Base-by-base conservation (phyloP, 257 asterid species). In the Hygrophila difformis region DNA sequence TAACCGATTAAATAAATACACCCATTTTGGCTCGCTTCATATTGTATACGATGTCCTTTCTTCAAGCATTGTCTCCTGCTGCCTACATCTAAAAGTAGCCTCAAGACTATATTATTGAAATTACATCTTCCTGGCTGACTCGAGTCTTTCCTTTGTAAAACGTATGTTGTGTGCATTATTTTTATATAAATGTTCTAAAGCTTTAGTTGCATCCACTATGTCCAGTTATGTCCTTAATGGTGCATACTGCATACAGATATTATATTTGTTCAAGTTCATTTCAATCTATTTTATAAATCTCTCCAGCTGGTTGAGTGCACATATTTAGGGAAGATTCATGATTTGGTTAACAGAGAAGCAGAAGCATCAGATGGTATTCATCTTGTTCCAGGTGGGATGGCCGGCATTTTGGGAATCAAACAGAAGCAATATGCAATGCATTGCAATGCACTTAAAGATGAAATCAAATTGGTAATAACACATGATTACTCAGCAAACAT, bases 281-380 rank as follows among this genome's bases (percentile, higher is more conserved):
- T 49, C 19, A 22, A 1, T 47, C 23, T 12, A 51, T 4, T 17
- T 28, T 44, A 10, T 48, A 45, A 37, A 34, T 56, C 60, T 50
- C 39, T 63, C 49, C 82, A 89, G 98, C 73, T 89, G 46, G 81
- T 89, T 49, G 98, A 89, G 72, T 85, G 93, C 68, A 17, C 73
- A 46, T 64, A 60, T 59, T 68, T 89, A 38, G 14, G 74, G 76
- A 81, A 79, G 75, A 63, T 79, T 75, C 81, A 77, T 37, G 93
- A 77, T 68, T 68, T 89, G 59, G 63, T 51, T 66, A 62, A 61
- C 61, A 75, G 65, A 59, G 98, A 89, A 23, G 72, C 74, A 53
- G 70, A 67, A 64, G 59, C 68, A 47, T 71, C 69, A 40, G 98
- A 89, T 66, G 78, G 59, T 47, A 62, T 85, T 57, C 74, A 51